Conservation (phyloP, 805 yeast species). For the Pichia pseudocactophila region DNA sequence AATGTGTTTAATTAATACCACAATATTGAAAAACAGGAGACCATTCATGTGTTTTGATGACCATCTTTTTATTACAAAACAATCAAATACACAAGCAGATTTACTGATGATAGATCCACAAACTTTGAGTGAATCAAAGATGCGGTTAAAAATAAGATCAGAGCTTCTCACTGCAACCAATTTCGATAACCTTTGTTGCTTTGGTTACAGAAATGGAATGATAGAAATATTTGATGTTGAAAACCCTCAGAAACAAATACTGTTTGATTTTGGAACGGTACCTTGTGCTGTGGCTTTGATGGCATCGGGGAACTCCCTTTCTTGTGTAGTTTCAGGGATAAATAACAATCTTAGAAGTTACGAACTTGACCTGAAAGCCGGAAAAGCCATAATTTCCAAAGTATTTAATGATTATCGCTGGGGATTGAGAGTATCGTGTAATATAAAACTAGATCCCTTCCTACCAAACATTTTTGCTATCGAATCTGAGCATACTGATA, state of each 20-base stretch:
- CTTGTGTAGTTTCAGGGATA: constrained; percentile 8
- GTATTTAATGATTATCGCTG: constrained; percentile 7
- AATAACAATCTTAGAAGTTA: constrained; percentile 4
- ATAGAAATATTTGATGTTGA: background rate
- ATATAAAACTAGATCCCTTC: constrained; percentile 1
- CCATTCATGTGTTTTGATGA: no score
- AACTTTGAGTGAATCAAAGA: no score
- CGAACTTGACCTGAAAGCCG: background rate
- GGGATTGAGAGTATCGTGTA: constrained; percentile 1
- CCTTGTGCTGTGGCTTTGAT: constrained; percentile 5
- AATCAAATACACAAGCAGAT: no score
- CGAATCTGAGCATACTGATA: constrained; percentile 6
- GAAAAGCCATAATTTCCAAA: constrained; percentile 2
- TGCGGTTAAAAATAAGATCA: no score
- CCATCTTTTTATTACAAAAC: no score
- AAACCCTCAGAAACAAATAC: background rate
- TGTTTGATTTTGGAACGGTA: background rate
- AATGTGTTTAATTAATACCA: no score
- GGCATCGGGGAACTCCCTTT: background rate
- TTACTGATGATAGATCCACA: no score
- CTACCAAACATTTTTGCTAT: constrained; percentile 7
- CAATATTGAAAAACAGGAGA: no score
- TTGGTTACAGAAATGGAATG: constrained; percentile 11
- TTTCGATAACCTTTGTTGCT: no score
- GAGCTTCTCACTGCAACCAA: no score